These are phyloP conservation scores for Knoxdaviesia capensis DNA, from an alignment of 2,329 filamentous ascomycete species.

Conservation along the genomic window DNA sequence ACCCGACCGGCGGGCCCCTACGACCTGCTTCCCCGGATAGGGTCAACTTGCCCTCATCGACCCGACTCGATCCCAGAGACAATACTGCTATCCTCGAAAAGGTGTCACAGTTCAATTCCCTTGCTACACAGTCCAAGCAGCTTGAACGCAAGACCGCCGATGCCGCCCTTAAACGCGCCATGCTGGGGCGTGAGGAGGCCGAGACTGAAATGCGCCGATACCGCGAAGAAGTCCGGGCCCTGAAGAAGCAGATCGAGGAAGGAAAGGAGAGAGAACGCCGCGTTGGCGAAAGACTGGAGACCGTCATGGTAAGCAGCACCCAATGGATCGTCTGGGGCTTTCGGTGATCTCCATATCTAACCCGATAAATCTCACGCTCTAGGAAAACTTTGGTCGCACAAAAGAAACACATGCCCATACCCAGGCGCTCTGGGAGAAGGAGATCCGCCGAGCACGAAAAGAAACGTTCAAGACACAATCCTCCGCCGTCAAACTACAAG, in stretches of 20 bases:
- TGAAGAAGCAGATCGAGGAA: constrained; percentile 42
- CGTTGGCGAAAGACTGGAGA: constrained; percentile 46
- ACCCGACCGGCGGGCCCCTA: constrained; percentile 30
- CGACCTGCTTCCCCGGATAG: constrained; percentile 43
- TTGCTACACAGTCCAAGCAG: constrained; percentile 39
- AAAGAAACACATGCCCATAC: constrained; percentile 51
- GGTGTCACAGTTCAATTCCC: constrained; percentile 53
- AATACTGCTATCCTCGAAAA: constrained; percentile 45
- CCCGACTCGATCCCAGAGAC: constrained; percentile 19
- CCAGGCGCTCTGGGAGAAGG: constrained; percentile 52
- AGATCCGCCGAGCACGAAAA: constrained; percentile 47
- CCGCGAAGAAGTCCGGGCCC: constrained; percentile 34
- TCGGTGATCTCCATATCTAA: background rate
- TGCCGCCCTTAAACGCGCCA: constrained; percentile 43
- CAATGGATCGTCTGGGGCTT: background rate
- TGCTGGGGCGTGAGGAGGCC: constrained; percentile 50
- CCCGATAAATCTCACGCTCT: constrained; percentile 2
- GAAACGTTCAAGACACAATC: constrained; percentile 61
- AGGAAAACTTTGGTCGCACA: constrained; percentile 51
- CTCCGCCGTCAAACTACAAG: constrained; percentile 47
- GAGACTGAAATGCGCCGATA: constrained; percentile 46
- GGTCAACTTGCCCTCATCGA: constrained; percentile 19
- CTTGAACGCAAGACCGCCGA: constrained; percentile 44
- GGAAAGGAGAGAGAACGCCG: constrained; percentile 44
- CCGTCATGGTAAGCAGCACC: constrained; percentile 41